Conservation (phyloP, 2,329 filamentous ascomycete genomes). For the Colletotrichum endophyticum region DNA sequence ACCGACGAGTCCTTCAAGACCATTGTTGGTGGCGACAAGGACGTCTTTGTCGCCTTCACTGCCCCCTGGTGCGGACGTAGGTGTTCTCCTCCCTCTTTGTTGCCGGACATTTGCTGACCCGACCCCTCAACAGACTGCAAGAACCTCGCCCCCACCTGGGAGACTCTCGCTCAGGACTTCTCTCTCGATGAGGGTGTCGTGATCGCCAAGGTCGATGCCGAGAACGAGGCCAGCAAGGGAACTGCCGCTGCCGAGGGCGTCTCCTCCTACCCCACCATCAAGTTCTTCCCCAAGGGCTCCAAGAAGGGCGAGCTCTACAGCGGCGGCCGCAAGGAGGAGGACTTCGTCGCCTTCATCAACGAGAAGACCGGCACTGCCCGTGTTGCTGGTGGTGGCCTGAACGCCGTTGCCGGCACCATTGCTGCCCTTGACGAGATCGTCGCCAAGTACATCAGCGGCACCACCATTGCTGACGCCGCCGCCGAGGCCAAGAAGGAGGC, state of each 20-base stretch:
- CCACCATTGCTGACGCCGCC: conserved; percentile 66
- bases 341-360: conserved; percentile 84
- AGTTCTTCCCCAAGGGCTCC: conserved; percentile 91
- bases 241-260: conserved; percentile 79
- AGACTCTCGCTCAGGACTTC: conserved; percentile 84
- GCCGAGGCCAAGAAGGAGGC: conserved; percentile 76
- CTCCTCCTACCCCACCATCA: conserved; percentile 92
- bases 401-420: conserved; percentile 81
- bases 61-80: conserved; percentile 98
- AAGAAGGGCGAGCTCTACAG: conserved; percentile 74
- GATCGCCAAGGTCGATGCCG: conserved; percentile 94
- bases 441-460: conserved; percentile 71
- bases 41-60: conserved; percentile 95
- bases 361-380: conserved; percentile 88
- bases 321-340: conserved; percentile 77
- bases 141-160: conserved; percentile 87
- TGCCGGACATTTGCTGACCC: conserved; percentile 8
- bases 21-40: conserved; percentile 81
- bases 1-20: conserved; percentile 80
- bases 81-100: conserved; percentile 42
- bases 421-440: conserved; percentile 79
- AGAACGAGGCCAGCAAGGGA: conserved; percentile 83
- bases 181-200: conserved; percentile 77
- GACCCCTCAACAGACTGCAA: conserved; percentile 80
- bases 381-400: conserved; percentile 78